Evolutionary conservation across 805 yeast species (phyloP).

Genomic region (Barnettozyma siamensis): DNA sequence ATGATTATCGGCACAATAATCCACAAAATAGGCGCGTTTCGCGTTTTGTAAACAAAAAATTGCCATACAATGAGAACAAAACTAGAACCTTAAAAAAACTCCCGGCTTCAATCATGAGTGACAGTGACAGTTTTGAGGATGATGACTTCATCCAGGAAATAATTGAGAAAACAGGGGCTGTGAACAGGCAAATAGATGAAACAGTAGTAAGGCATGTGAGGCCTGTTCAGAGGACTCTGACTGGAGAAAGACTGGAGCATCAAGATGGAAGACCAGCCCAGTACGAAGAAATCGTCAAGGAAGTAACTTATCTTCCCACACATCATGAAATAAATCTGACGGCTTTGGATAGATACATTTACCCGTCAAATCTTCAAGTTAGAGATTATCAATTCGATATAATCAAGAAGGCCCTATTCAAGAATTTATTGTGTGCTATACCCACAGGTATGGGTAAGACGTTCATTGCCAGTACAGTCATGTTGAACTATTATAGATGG

Average conservation of each 20-base stretch:
- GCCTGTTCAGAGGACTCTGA: constrained; percentile 32
- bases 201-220: constrained; percentile 24
- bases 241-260: constrained; percentile 24
- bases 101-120: too few relatives aligned
- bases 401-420: constrained; percentile 61
- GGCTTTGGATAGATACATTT: constrained; percentile 47
- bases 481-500: constrained; percentile 89
- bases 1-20: too few relatives aligned
- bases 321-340: constrained; percentile 44
- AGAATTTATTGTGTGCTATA: constrained; percentile 78
- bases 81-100: too few relatives aligned
- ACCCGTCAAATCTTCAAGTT: constrained; percentile 79
- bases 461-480: constrained; percentile 89
- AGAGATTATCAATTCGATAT: constrained; percentile 89
- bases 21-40: too few relatives aligned
- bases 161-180: constrained; percentile 24
- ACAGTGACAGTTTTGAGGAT: constrained; percentile 26
- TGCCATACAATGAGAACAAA: too few relatives aligned
- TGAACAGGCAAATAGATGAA: constrained; percentile 29
- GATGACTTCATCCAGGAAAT: constrained; percentile 20
- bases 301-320: constrained; percentile 35
- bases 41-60: constrained; percentile 4
- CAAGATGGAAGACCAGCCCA: constrained; percentile 9
- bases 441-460: constrained; percentile 99
- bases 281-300: constrained; percentile 34